Evolutionary conservation across 345 rosid species (phyloP), one percentile per base, ranked within the genome.

Genomic region (Dovyalis caffra): DNA sequence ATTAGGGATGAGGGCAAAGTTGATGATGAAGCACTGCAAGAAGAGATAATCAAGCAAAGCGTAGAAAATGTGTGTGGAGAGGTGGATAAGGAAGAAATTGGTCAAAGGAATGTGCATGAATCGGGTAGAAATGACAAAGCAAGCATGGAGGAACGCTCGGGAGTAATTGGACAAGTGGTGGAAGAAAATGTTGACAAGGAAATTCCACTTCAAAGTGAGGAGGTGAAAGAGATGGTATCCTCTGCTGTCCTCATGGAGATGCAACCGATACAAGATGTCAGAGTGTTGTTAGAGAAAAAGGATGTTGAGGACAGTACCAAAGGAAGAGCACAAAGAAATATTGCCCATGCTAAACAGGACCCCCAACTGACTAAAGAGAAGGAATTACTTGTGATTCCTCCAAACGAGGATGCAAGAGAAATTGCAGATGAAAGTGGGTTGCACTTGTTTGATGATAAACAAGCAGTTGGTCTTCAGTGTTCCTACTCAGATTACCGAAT

Each of bases 231-330:
- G 49, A 31, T 75, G 70, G 68, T 57, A 47, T 62, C 58, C 38
- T n/a, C n/a, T n/a, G 60, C 33, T 69, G 43, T 25, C 18, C 49
- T 43, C 49, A 43, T 61, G 86, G 64, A 3, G 16, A 58, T n/a
- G 80, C 64, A 56, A 79, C 74, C 61, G 81, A 80, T 16, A 76
- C 77, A 68, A 56, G 88, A 79, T 78, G 86, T 86, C 2, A 85
- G 68, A 58, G 84, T 85, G 38, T 81, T 88, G 76, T 57, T 79
- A 29, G 90, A 88, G 74, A 91, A 85, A 7, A 85, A 88, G 68
- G 87, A 73, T 43, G 47, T 69, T 68, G 40, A 57, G 33, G 76
- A 72, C 70, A 51, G 35, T 7, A 34, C 28, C 38, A 31, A 34
- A 5, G 72, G 60, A 43, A 66, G 35, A 68, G 18, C 31, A 3